Evolutionary conservation across 441 rosid genomes (phyloP).

Genomic region (Syzygium malaccense): DNA sequence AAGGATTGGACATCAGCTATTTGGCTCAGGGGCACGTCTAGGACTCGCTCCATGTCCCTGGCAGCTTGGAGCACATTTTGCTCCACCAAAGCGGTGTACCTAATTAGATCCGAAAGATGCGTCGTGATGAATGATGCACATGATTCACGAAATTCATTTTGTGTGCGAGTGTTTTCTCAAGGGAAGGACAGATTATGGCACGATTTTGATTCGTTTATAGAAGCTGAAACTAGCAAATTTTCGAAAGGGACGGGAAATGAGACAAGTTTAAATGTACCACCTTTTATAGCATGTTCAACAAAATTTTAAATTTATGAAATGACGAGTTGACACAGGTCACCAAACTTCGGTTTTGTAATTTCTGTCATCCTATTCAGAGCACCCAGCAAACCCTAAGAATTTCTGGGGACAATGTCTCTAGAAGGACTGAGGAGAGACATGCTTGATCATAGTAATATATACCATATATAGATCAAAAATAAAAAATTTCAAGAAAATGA

Average conservation of each 20-base stretch:
- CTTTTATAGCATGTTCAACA: not conserved
- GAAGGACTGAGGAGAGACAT: not conserved
- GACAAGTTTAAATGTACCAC: not conserved
- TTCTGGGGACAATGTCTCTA: not conserved
- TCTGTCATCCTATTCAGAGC: not conserved
- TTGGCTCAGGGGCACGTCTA: slow-evolving; percentile 29
- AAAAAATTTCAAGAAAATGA: not conserved
- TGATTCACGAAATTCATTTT: not conserved
- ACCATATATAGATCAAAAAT: not conserved
- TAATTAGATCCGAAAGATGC: not conserved
- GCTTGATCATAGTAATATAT: not conserved
- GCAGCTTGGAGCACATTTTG: slow-evolving; percentile 53
- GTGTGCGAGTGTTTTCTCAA: not conserved
- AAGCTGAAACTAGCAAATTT: not conserved
- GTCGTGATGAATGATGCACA: too few relatives aligned
- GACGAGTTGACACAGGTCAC: not conserved
- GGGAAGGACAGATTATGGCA: not conserved
- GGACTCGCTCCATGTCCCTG: slow-evolving; percentile 49
- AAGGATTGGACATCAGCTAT: slow-evolving; percentile 23
- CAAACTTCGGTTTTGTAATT: not conserved
- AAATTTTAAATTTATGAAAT: not conserved
- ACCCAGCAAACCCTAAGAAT: not conserved
- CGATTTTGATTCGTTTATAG: not conserved
- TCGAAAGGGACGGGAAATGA: not conserved
- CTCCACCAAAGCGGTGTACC: slow-evolving; percentile 63